phyloP scores from a whole-genome alignment of 2,329 filamentous ascomycete genomes.

The Aspergillus candidus region DNA sequence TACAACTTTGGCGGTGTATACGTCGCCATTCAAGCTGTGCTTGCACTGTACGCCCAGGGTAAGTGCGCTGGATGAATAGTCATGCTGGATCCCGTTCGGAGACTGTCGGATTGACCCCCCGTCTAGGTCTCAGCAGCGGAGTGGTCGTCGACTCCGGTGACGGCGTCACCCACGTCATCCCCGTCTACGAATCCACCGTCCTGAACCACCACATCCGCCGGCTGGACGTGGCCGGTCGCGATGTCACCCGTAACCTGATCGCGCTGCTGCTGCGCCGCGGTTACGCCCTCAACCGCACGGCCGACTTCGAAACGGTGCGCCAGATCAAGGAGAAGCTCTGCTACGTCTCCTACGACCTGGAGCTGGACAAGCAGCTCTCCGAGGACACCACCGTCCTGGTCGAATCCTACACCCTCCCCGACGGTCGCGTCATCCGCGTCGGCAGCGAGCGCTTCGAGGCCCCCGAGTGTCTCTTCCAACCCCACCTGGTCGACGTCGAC shows the following conservation, averaged over 20 bases:
- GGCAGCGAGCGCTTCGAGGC: slow-evolving; percentile 97
- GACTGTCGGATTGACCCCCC: slow-evolving; percentile 2
- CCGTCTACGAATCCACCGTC: slow-evolving; percentile 96
- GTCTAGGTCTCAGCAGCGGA: slow-evolving; percentile 71
- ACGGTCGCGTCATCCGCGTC: slow-evolving; percentile 91
- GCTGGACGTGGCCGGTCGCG: slow-evolving; percentile 89
- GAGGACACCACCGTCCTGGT: slow-evolving; percentile 97
- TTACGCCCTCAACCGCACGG: slow-evolving; percentile 94
- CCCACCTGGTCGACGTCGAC: slow-evolving; percentile 94
- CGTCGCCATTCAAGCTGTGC: slow-evolving; percentile 93
- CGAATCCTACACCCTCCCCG: slow-evolving; percentile 94
- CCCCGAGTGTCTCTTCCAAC: slow-evolving; percentile 96
- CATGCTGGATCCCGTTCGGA: slow-evolving; percentile 6
- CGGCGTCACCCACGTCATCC: slow-evolving; percentile 96
- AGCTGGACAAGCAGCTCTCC: slow-evolving; percentile 89
- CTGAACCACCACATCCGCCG: slow-evolving; percentile 93
- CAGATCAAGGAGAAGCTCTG: slow-evolving; percentile 99
- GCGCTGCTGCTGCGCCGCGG: slow-evolving; percentile 86
- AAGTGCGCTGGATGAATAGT: slow-evolving; percentile 22
- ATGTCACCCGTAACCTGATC: slow-evolving; percentile 98
- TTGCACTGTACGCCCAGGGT: slow-evolving; percentile 96
- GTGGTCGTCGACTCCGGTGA: slow-evolving; percentile 99
- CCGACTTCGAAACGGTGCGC: slow-evolving; percentile 96
- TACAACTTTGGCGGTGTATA: slow-evolving; percentile 97
- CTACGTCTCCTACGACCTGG: slow-evolving; percentile 97